These are phyloP conservation scores for Cordyceps cateniannulata DNA, from an alignment of 2,329 filamentous ascomycete genomes.

Conservation along the genomic window DNA sequence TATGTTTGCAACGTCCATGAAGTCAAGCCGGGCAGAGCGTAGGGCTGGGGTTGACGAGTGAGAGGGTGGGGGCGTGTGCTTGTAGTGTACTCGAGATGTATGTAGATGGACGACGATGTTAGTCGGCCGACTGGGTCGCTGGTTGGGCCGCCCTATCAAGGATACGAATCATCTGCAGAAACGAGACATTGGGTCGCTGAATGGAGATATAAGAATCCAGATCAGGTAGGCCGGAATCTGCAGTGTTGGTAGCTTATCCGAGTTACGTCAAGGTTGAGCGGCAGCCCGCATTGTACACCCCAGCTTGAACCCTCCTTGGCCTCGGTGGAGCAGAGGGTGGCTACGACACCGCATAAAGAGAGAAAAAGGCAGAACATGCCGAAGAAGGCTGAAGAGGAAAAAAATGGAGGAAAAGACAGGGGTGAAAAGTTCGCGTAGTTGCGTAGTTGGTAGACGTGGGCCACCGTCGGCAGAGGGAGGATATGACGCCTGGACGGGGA, in stretches of 20 bases:
- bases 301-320: not conserved
- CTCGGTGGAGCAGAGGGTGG: not conserved
- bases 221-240: not conserved
- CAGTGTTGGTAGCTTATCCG: not conserved
- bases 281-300: not conserved
- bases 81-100: not conserved
- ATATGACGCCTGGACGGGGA: conserved; percentile 5
- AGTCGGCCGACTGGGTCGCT: not conserved
- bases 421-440: not conserved
- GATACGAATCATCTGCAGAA: not conserved
- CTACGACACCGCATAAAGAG: not conserved
- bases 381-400: not conserved
- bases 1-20: conserved; percentile 7
- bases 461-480: not conserved
- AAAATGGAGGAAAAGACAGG: not conserved
- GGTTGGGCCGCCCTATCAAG: conserved; percentile 4
- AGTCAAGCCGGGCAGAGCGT: not conserved
- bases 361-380: not conserved
- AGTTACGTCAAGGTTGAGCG: conserved; percentile 1
- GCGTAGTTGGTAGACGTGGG: not conserved
- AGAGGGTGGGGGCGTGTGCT: conserved; percentile 8
- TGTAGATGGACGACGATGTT: conserved; percentile 3
- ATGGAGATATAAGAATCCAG: conserved; percentile 7
- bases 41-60: not conserved
- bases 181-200: not conserved